Conservation (phyloP, 768 basidiomycete genomes). For the Leccinum pellstonianum region DNA sequence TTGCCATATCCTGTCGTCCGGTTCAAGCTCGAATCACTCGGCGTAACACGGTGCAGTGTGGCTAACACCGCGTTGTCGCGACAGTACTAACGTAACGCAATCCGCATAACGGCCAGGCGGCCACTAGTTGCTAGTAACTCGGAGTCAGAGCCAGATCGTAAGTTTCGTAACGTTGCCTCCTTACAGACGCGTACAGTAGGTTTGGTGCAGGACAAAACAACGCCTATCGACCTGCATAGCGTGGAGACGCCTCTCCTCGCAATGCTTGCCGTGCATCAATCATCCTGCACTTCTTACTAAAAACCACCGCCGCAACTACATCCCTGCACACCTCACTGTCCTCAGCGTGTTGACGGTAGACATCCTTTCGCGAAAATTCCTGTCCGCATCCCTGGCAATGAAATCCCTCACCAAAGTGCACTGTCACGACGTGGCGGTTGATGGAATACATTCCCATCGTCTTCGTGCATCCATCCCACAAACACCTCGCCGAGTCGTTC, state of each 20-base stretch:
- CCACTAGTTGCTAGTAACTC: too few relatives aligned
- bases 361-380: conserved; percentile 6
- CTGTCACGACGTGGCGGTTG: conserved; percentile 8
- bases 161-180: background rate
- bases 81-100: too few relatives aligned
- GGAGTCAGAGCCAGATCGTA: too few relatives aligned
- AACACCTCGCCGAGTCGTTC: background rate
- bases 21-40: too few relatives aligned
- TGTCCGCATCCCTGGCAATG: conserved; percentile 4
- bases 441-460: conserved; percentile 8
- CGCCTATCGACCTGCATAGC: background rate
- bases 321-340: background rate
- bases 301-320: background rate
- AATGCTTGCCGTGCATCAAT: background rate
- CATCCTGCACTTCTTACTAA: background rate
- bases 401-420: conserved; percentile 10
- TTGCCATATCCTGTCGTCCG: too few relatives aligned
- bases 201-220: background rate
- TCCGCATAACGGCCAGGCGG: too few relatives aligned
- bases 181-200: background rate
- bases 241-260: background rate
- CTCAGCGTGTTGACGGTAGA: conserved; percentile 6
- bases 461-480: conserved; percentile 5
- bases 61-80: too few relatives aligned
- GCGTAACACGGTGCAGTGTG: too few relatives aligned